These are phyloP conservation scores for Edaphochlamys debaryana DNA, from an alignment of 139 green algal genomes.

Conservation along the genomic window DNA sequence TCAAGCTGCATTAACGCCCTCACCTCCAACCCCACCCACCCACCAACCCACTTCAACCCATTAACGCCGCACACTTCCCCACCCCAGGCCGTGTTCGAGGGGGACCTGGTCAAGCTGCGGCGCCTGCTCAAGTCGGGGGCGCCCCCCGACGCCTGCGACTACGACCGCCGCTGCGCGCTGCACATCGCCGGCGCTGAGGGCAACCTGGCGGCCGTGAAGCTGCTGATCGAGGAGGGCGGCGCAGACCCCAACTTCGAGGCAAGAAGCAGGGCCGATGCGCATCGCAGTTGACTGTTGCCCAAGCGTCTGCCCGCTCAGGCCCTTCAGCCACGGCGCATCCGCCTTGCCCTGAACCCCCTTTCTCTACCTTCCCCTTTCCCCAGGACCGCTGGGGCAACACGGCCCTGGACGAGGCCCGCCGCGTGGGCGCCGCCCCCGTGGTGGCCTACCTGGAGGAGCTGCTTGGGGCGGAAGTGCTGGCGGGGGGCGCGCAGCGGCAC, in stretches of 20 bases:
- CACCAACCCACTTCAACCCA: too few species aligned
- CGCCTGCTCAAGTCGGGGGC: conserved; percentile 62
- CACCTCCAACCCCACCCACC: too few species aligned
- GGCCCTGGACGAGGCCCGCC: conserved; percentile 57
- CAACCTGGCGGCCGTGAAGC: conserved; percentile 55
- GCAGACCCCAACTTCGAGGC: conserved; percentile 27
- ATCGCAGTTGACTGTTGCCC: too few species aligned
- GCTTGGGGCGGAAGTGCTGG: background rate
- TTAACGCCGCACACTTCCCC: too few species aligned
- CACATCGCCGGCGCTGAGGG: conserved; percentile 73
- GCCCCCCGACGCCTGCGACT: conserved; percentile 59
- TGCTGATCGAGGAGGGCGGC: conserved; percentile 52
- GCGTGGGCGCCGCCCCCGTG: conserved; percentile 57
- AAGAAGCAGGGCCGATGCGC: too few species aligned
- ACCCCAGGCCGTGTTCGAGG: conserved; percentile 31
- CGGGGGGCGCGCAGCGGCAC: background rate
- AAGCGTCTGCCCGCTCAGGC: too few species aligned
- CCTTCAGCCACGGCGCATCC: too few species aligned
- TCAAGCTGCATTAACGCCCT: too few species aligned
- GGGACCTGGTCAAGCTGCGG: conserved; percentile 51
- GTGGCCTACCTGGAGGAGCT: conserved; percentile 45
- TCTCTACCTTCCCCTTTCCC: background rate
- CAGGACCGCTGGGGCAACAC: conserved; percentile 61
- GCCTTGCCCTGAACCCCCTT: background rate
- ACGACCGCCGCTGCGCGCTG: conserved; percentile 70